Evolutionary conservation across 495 filamentous ascomycete species (phyloP).

Genomic region (Neurospora tetraspora): DNA sequence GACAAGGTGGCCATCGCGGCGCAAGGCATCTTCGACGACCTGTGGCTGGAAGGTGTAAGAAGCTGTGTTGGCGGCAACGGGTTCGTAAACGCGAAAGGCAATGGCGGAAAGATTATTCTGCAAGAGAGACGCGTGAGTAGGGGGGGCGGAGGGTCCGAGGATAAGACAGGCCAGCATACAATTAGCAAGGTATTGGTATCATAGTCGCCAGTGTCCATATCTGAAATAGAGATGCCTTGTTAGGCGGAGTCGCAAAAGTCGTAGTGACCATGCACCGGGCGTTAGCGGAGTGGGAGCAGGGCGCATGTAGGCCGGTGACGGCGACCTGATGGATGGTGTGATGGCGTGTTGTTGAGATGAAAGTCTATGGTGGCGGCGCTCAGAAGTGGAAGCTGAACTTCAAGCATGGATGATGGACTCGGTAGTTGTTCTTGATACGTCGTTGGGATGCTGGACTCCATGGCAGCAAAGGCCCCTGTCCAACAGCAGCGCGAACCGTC

Average conservation of each 20-base stretch:
- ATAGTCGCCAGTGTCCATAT: slow-evolving; percentile 46
- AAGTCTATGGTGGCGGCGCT: neutral
- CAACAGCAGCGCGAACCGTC: slow-evolving; percentile 1
- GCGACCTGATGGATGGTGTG: neutral
- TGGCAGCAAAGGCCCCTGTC: slow-evolving; percentile 13
- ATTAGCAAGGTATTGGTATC: slow-evolving; percentile 43
- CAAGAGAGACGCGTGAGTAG: slow-evolving; percentile 8
- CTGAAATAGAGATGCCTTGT: slow-evolving; percentile 19
- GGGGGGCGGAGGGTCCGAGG: neutral
- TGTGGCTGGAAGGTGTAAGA: slow-evolving; percentile 29
- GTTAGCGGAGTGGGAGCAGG: slow-evolving; percentile 1
- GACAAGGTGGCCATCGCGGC: slow-evolving; percentile 40
- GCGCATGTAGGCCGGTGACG: slow-evolving; percentile 10
- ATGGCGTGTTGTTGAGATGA: neutral
- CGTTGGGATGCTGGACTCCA: slow-evolving; percentile 19
- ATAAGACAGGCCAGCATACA: slow-evolving; percentile 20
- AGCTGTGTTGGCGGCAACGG: slow-evolving; percentile 26
- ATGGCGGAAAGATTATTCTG: slow-evolving; percentile 39
- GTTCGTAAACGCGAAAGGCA: slow-evolving; percentile 38
- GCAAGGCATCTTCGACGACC: slow-evolving; percentile 36
- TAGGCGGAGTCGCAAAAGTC: slow-evolving; percentile 6
- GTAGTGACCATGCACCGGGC: slow-evolving; percentile 17
- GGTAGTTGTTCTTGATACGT: neutral
- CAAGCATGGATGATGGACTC: neutral
- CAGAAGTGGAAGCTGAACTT: neutral